These are phyloP conservation scores for Colletotrichum sp. DNA, from an alignment of 2,329 filamentous ascomycete species.

Conservation along the genomic window DNA sequence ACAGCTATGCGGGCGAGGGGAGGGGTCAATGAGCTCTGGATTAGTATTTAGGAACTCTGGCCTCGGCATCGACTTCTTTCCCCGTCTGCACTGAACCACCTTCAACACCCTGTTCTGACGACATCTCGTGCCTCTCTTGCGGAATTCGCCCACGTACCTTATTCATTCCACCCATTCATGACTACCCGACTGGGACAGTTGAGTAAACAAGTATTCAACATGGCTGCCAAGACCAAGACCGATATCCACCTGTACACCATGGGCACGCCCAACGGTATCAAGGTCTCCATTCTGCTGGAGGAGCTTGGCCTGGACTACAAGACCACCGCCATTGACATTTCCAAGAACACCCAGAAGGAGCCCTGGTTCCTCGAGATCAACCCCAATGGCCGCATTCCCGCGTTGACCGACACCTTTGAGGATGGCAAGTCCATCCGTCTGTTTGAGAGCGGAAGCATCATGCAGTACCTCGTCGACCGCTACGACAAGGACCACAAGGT, in stretches of 20 bases:
- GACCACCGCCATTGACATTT: constrained; percentile 70
- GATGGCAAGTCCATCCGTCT: constrained; percentile 76
- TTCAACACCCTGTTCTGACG: background rate
- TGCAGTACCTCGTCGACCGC: constrained; percentile 82
- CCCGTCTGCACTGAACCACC: background rate
- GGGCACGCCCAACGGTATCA: constrained; percentile 88
- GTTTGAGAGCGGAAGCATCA: constrained; percentile 84
- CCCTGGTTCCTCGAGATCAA: constrained; percentile 91
- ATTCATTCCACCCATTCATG: background rate
- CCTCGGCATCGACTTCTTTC: background rate
- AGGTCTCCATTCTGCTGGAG: constrained; percentile 84
- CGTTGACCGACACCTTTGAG: constrained; percentile 78
- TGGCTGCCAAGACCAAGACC: constrained; percentile 48
- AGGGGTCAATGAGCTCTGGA: background rate
- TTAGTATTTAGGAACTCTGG: constrained; percentile 5
- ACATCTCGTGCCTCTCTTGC: background rate
- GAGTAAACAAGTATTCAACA: constrained; percentile 33
- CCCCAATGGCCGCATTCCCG: constrained; percentile 90
- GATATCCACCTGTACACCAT: constrained; percentile 83
- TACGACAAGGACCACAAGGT: constrained; percentile 86
- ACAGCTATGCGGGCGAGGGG: background rate
- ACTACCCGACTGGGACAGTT: constrained; percentile 6
- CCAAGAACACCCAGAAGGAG: constrained; percentile 62
- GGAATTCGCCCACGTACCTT: background rate
- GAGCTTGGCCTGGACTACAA: constrained; percentile 86